Evolutionary conservation across 2,329 filamentous ascomycete species (phyloP), one percentile per base, ranked within the genome.

Genomic region (Exophiala phaeomuriformis): DNA sequence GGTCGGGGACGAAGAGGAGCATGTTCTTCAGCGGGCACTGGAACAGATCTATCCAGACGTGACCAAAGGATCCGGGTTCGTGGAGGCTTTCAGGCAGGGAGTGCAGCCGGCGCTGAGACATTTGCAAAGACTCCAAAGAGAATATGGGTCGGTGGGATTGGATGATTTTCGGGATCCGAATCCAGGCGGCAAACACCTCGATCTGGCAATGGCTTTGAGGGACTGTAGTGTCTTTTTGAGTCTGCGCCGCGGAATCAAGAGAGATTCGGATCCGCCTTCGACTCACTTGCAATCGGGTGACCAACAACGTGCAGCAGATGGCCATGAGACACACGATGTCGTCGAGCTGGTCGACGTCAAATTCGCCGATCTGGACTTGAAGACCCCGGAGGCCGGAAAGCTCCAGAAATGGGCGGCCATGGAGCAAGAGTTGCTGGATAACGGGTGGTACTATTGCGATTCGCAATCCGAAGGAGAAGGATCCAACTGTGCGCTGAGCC

Each of bases 291-390:
- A 19, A 19, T 19, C 2, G 19, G 19, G 19, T 19, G 19, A 19
- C 19, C 1, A 19, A 19, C 19, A 19, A 19, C 19, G 19, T 19
- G 19, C 19, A 19, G 19, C 19, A 19, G 19, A 19, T 19, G 19
- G 19, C 19, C 19, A 19, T 19, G 19, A 19, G 19, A 19, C 19
- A 19, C 19, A 6, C 12, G 31, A 12, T 3, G 61, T 64, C 2
- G 62, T 71, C 3, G 69, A 75, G 36, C 47, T 63, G 41, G 31
- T 54, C 2, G 63, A 67, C 46, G 68, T 74, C 41, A 80, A 84
- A 50, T 75, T 93, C 6, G 86, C 84, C 1, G 88, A 93, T 65
- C 76, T 91, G 41, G 88, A 93, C 69, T 77, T 86, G 64, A 93
- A 93, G 72, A 84, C 83, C 52, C 76, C 79, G 5, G 71, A 71